These are phyloP conservation scores for Alternaria solani DNA, from an alignment of 2,329 filamentous ascomycete species.

Conservation along the genomic window DNA sequence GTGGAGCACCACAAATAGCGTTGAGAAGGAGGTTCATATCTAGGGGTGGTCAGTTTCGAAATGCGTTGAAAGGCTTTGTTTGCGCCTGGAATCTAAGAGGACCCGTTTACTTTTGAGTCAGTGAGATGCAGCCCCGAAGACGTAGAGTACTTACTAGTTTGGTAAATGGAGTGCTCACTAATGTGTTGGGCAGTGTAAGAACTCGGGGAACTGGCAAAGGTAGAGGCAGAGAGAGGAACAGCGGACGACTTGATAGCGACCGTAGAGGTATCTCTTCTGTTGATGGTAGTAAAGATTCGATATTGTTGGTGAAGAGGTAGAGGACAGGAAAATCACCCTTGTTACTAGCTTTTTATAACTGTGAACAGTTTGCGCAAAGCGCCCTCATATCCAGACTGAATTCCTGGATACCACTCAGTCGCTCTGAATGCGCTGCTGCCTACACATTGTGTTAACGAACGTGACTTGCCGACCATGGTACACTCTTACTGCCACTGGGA, in stretches of 20 bases:
- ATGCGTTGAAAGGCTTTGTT: too few relatives aligned
- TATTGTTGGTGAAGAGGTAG: background rate
- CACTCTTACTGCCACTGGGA: too few relatives aligned
- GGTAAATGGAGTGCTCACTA: background rate
- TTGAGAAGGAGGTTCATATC: background rate
- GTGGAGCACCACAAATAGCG: background rate
- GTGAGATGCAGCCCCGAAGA: background rate
- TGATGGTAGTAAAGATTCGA: background rate
- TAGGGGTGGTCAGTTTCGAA: too few relatives aligned
- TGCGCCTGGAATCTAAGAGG: too few relatives aligned
- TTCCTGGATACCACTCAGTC: background rate
- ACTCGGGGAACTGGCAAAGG: too few relatives aligned
- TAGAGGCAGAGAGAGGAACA: too few relatives aligned
- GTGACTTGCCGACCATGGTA: background rate
- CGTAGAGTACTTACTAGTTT: background rate
- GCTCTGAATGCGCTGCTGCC: background rate
- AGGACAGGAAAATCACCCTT: background rate
- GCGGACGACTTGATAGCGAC: too few relatives aligned
- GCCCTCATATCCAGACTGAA: background rate
- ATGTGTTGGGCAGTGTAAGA: too few relatives aligned
- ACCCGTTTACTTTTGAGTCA: background rate
- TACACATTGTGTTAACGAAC: background rate
- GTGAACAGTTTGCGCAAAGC: too few relatives aligned
- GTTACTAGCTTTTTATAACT: background rate
- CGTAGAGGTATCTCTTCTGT: background rate